A percentile compares a stretch with the other conserved stretches of the same genome.
Evolutionary conservation across 2,329 filamentous ascomycete genomes (phyloP).

Genomic region (Lachnellula arida): DNA sequence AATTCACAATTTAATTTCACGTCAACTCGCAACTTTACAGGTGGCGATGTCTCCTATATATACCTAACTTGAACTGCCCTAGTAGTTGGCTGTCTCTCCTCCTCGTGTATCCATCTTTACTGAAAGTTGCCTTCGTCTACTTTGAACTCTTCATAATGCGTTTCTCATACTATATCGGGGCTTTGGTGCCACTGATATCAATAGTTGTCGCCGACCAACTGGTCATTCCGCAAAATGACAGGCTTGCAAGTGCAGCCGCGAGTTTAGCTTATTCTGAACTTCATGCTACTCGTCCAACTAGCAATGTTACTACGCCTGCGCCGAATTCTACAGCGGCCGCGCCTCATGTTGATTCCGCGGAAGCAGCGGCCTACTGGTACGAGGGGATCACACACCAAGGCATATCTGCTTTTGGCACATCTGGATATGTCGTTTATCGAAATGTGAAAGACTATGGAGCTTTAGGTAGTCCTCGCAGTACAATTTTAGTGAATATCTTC

Average conservation of each 20-base stretch:
- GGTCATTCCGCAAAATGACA: neutral
- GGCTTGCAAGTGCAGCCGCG: neutral
- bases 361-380: conserved; percentile 17
- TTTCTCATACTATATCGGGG: neutral
- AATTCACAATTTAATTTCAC: too few species aligned
- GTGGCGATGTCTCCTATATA: too few species aligned
- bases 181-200: neutral
- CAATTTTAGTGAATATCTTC: neutral
- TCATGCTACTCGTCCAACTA: neutral
- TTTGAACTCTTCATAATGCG: neutral
- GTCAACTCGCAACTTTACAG: too few species aligned
- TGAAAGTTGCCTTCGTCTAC: too few species aligned
- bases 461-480: conserved; percentile 3
- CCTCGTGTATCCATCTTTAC: too few species aligned
- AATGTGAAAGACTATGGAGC: conserved; percentile 23
- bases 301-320: neutral
- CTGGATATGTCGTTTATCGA: conserved; percentile 18
- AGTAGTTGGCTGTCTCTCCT: too few species aligned
- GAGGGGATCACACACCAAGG: conserved; percentile 22
- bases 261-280: neutral
- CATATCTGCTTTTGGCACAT: conserved; percentile 14
- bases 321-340: neutral
- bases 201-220: neutral
- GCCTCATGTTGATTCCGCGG: neutral
- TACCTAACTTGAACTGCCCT: too few species aligned